phyloP scores from a whole-genome alignment of 495 filamentous ascomycete species.

The Penicillium fimorum region DNA sequence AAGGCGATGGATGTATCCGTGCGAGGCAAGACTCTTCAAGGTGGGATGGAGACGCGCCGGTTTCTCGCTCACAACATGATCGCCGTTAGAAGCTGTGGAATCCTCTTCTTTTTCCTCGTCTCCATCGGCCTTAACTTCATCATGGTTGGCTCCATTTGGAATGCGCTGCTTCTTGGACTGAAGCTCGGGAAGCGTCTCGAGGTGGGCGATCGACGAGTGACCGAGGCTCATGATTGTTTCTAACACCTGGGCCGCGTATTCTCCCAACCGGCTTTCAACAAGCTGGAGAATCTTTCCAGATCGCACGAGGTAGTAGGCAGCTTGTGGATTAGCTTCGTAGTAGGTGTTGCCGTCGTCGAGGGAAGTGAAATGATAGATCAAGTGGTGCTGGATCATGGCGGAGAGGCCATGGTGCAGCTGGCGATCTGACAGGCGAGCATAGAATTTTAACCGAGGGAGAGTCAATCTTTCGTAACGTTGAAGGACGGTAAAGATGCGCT shows the following conservation, averaged over 20 bases:
- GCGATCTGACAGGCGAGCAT: constrained; percentile 63
- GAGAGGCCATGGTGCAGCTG: constrained; percentile 75
- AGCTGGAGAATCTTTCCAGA: constrained; percentile 78
- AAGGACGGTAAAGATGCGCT: constrained; percentile 80
- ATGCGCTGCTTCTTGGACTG: constrained; percentile 12
- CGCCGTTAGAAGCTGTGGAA: constrained; percentile 22
- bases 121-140: constrained; percentile 31
- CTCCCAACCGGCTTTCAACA: constrained; percentile 67
- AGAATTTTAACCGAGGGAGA: constrained; percentile 60
- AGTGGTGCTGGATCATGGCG: constrained; percentile 83
- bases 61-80: constrained; percentile 21
- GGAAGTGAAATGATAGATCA: constrained; percentile 73
- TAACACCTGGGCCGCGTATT: constrained; percentile 66
- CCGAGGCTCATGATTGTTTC: constrained; percentile 73
- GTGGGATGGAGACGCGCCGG: constrained; percentile 41
- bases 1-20: constrained; percentile 50
- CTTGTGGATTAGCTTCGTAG: constrained; percentile 74
- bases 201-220: constrained; percentile 69
- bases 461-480: constrained; percentile 74
- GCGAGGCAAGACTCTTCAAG: constrained; percentile 45
- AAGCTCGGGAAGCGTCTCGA: constrained; percentile 50
- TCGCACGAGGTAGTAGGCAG: constrained; percentile 76
- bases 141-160: constrained; percentile 35
- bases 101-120: constrained; percentile 25
- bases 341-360: constrained; percentile 59